phyloP scores from a whole-genome alignment of 1,284 basidiomycete species.

The Boletellus deceptivus region DNA sequence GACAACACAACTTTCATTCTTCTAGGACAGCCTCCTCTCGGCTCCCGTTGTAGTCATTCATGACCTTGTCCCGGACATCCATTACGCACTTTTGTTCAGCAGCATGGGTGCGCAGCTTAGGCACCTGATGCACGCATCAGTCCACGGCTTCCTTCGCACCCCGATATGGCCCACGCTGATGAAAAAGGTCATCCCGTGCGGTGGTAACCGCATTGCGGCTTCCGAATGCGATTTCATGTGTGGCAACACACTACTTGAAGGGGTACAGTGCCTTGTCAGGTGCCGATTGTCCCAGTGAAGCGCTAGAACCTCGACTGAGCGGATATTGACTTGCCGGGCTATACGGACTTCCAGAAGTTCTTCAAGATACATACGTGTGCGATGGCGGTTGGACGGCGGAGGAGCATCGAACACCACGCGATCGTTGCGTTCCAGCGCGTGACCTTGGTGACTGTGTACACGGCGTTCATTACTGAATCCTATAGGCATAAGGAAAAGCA shows the following conservation, averaged over 20 bases:
- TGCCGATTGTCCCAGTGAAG: conserved; percentile 17
- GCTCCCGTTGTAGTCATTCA: conserved; percentile 4
- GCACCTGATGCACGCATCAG: conserved; percentile 21
- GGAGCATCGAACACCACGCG: conserved; percentile 22
- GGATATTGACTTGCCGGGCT: conserved; percentile 33
- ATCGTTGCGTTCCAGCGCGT: conserved; percentile 12
- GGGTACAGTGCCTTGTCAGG: conserved; percentile 10
- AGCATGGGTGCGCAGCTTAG: conserved; percentile 9
- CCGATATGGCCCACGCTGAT: conserved; percentile 8
- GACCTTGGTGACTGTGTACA: conserved; percentile 13
- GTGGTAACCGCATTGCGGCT: conserved; percentile 6
- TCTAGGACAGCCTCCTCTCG: conserved; percentile 26
- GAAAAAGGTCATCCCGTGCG: conserved; percentile 1
- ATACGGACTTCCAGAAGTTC: conserved; percentile 31
- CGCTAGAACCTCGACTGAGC: conserved; percentile 33
- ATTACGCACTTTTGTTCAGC: conserved; percentile 9
- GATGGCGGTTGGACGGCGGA: conserved; percentile 15
- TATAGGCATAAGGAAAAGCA: conserved; percentile 8
- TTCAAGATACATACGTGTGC: conserved; percentile 18
- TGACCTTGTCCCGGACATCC: conserved; percentile 5
- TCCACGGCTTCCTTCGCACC: conserved; percentile 11
- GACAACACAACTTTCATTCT: conserved; percentile 21
- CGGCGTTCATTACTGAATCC: conserved; percentile 22
- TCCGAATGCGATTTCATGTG: conserved; percentile 5
- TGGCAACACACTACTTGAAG: conserved; percentile 15